phyloP scores from a whole-genome alignment of 345 rosid genomes.

The Aegle marmelos region DNA sequence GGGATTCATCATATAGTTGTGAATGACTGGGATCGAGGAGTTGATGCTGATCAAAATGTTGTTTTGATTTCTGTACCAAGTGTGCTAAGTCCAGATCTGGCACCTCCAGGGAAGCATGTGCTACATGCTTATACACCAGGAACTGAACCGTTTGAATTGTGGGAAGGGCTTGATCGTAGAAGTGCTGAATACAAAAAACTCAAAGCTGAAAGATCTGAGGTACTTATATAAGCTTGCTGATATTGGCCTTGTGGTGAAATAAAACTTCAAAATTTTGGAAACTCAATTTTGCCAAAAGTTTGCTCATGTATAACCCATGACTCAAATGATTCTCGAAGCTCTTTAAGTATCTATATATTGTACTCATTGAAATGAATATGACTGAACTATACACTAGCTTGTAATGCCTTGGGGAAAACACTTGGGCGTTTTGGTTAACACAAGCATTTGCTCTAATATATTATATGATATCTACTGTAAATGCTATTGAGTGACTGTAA shows the following conservation, averaged over 20 bases:
- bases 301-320: background rate
- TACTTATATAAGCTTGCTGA: slow-evolving; percentile 16
- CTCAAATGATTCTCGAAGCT: background rate
- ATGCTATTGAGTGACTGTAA: background rate
- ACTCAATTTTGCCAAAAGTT: background rate
- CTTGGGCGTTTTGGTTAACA: background rate
- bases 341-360: background rate
- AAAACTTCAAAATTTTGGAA: background rate
- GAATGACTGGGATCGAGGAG: slow-evolving; percentile 79
- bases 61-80: slow-evolving; percentile 85
- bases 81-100: slow-evolving; percentile 71
- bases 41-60: slow-evolving; percentile 62
- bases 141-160: slow-evolving; percentile 73
- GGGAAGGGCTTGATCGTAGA: slow-evolving; percentile 81
- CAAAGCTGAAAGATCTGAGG: slow-evolving; percentile 88
- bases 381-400: background rate
- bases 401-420: background rate
- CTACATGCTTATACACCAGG: slow-evolving; percentile 87
- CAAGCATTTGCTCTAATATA: background rate
- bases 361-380: background rate
- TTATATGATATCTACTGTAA: background rate
- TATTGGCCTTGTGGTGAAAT: background rate
- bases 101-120: slow-evolving; percentile 84
- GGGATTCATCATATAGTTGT: slow-evolving; percentile 94
- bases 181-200: slow-evolving; percentile 72